These are phyloP conservation scores for Gossypium australe DNA, from an alignment of 345 rosid genomes.

Conservation along the genomic window DNA sequence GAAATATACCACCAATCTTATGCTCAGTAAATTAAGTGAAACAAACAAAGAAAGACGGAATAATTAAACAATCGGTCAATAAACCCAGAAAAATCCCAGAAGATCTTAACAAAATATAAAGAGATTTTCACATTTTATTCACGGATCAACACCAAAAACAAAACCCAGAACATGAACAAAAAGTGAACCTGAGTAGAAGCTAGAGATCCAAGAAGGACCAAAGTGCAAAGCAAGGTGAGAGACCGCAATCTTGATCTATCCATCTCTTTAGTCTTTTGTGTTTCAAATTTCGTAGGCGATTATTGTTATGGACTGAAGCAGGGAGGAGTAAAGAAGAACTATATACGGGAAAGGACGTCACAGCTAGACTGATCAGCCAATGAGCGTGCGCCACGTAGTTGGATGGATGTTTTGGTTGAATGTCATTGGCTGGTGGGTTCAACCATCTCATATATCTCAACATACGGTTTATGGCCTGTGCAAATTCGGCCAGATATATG, in stretches of 20 bases:
- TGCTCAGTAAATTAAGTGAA: not conserved
- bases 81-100: constrained; percentile 1
- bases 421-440: not conserved
- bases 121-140: not conserved
- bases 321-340: not conserved
- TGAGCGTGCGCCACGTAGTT: not conserved
- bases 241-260: constrained; percentile 33
- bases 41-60: not conserved
- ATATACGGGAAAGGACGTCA: not conserved
- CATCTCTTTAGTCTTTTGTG: constrained; percentile 27
- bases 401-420: not conserved
- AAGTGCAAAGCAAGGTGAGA: constrained; percentile 28
- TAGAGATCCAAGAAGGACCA: constrained; percentile 42
- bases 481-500: too few species aligned
- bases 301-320: not conserved
- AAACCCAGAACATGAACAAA: too few species aligned
- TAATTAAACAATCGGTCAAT: not conserved
- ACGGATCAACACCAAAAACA: not conserved
- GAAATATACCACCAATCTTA: not conserved
- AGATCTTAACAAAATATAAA: constrained; percentile 11
- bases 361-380: not conserved
- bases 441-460: too few species aligned
- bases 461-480: too few species aligned
- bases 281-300: not conserved
- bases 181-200: constrained; percentile 41